Evolutionary conservation across 371 early-diverging fungal species (phyloP), one percentile per base, ranked within the genome.

Genomic region (Mucor racemosus): DNA sequence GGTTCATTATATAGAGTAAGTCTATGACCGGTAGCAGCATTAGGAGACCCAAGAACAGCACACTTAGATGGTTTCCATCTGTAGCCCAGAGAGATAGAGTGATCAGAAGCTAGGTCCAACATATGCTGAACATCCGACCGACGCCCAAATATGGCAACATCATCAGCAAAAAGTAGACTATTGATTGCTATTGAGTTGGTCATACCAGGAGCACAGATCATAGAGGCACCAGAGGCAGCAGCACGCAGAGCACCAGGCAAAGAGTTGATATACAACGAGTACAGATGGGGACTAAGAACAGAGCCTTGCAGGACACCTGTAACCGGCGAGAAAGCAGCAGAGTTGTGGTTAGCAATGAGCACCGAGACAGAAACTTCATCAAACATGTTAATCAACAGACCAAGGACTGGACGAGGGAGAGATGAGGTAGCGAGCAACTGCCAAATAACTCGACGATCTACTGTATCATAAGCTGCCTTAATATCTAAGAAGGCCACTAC

Each of bases 221-320:
- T 33, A 44, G 60, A 44, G 31, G 60, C 41, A 41, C 56, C 35
- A 31, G 31, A 4, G 19, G 15, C 42, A 8, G 10, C 42, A 46
- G 74, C 0, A 75, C 66, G 58, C 69, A 69, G 0, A 73, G 46
- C 0, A 76, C 74, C 62, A 76, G 78, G 19, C 75, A 78, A 0
- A 77, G 48, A 21, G 75, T 60, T 73, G 26, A 76, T 76, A 38
- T 73, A 71, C 6, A 69, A 26, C 7, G 69, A 73, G 44, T 19
- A 46, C 5, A 41, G 42, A 14, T 41, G 42, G 11, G n/a, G 42
- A 41, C 42, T 41, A 10, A 41, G 42, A 1, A 64, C 76, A 60
- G 70, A 78, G 2, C 73, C 78, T 61, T 73, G 74, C 3, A 78
- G 57, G 0, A 72, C 75, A 11, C 78, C 73, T 6, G 70, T 69